Percentiles rank a stretch among this genome's conserved stretches.
Evolutionary conservation across 306 rosid species (phyloP).

Genomic region (Delonix regia): DNA sequence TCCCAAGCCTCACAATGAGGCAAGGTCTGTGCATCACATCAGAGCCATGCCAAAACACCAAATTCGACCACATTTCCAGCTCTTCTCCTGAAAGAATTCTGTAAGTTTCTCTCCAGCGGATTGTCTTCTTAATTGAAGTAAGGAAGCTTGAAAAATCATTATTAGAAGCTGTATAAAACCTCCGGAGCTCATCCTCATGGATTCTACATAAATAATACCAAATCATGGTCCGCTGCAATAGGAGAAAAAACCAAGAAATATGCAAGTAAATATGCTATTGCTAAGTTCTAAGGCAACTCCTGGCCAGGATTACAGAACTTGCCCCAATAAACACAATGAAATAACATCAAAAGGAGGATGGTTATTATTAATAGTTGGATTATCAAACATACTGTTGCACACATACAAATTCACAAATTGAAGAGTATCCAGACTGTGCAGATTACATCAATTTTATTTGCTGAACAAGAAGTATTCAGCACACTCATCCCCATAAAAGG

Average conservation of each 20-base stretch:
- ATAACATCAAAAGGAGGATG: not conserved
- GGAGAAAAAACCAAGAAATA: conserved; percentile 37
- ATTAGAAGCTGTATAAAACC: conserved; percentile 68
- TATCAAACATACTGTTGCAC: conserved; percentile 1
- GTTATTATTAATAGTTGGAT: not conserved
- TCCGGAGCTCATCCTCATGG: conserved; percentile 61
- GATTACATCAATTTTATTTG: conserved; percentile 1
- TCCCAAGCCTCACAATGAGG: conserved; percentile 75
- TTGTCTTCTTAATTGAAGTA: conserved; percentile 75
- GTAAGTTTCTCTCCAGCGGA: conserved; percentile 75
- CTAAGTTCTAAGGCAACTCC: conserved; percentile 28
- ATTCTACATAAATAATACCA: conserved; percentile 71
- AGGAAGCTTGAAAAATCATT: conserved; percentile 65
- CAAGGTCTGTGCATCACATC: conserved; percentile 71
- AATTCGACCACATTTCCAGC: conserved; percentile 70
- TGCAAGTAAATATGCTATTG: conserved; percentile 30
- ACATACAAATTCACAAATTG: not conserved
- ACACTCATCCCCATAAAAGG: not conserved
- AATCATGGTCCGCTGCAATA: conserved; percentile 52
- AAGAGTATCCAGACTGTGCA: not conserved
- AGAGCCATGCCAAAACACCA: conserved; percentile 82
- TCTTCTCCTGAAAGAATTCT: conserved; percentile 70
- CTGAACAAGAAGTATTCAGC: not conserved
- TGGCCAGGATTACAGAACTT: not conserved
- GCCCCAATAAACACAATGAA: not conserved